Conservation (phyloP, 1,284 basidiomycete species). For the Ganoderma sp. region DNA sequence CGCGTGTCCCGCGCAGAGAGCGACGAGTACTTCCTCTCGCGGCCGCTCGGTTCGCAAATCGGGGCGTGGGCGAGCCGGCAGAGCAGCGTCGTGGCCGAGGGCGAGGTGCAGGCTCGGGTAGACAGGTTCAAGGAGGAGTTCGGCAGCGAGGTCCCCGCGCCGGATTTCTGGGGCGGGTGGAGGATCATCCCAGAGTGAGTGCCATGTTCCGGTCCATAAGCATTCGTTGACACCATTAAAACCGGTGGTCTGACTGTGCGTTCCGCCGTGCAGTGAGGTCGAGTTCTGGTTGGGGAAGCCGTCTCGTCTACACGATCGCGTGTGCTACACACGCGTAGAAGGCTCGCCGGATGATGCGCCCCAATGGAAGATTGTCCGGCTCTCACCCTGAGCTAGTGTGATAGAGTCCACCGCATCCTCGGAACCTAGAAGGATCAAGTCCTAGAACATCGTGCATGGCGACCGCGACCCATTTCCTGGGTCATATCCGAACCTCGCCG, state of each 20-base stretch:
- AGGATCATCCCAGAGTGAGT: slow-evolving; percentile 88
- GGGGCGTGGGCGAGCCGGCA: slow-evolving; percentile 96
- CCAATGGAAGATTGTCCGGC: slow-evolving; percentile 75
- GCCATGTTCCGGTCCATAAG: slow-evolving; percentile 2
- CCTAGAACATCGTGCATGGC: slow-evolving; percentile 4
- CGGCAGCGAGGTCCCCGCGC: slow-evolving; percentile 73
- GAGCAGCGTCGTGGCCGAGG: slow-evolving; percentile 76
- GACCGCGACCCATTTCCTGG: neutral
- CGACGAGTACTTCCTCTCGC: slow-evolving; percentile 82
- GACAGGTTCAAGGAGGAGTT: slow-evolving; percentile 68
- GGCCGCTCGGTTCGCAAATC: slow-evolving; percentile 85
- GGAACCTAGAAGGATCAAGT: neutral
- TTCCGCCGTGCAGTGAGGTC: slow-evolving; percentile 57
- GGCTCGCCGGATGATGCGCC: slow-evolving; percentile 54
- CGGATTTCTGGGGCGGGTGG: slow-evolving; percentile 97
- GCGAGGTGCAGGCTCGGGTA: slow-evolving; percentile 69
- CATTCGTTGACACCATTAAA: neutral
- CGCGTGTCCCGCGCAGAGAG: slow-evolving; percentile 75
- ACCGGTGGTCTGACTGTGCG: neutral
- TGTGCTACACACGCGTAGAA: slow-evolving; percentile 74
- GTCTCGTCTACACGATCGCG: slow-evolving; percentile 87
- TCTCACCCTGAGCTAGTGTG: slow-evolving; percentile 63
- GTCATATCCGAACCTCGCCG: neutral
- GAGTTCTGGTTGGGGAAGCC: slow-evolving; percentile 96
- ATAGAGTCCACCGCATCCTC: neutral